Evolutionary conservation across 495 filamentous ascomycete species (phyloP), one percentile per base, ranked within the genome.

Genomic region (Neurospora sp.): DNA sequence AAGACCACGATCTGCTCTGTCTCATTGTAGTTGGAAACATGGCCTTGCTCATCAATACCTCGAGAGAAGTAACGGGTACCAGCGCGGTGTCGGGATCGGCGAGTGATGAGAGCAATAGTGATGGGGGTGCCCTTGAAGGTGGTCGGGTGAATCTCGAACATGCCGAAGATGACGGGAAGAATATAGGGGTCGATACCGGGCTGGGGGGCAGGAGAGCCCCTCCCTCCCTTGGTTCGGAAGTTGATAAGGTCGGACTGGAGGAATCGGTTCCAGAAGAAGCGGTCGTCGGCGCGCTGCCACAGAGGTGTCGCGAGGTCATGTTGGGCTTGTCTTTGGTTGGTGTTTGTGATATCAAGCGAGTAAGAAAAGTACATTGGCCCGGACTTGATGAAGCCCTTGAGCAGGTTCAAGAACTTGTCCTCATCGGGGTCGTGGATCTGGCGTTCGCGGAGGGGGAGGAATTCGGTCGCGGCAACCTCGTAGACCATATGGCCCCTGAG

Each of bases 301-400:
- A 98, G 84, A 12, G 96, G 94, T 70, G 85, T 83, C 40, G 86
- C 85, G 27, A 83, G 76, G 75, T 97, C 88, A 31, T 86, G 83
- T 71, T 93, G 88, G 2, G 93, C 87, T 82, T 98, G 96, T 69
- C 96, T 88, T 82, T 99, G 96, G 83, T 97, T 96, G 80, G 87
- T 93, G 84, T 95, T 98, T 68, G 96, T 99, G 74, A 99, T 84
- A 78, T 99, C 96, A 77, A 96, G 86, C 20, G 94, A 93, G 84
- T 99, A 99, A 66, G 96, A 98, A 80, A 98, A 98, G 85, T 97
- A 98, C 92, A 98, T 94, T 8, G 94, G 94, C 0, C 92, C 91
- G 5, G 87, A 89, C 77, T 92, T 92, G 70, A 99, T 86, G 70
- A 94, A 87, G 27, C 86, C 87, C 78, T 92, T 92, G 69, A 98